These are phyloP conservation scores for Boletus vermiculosoides DNA, from an alignment of 768 basidiomycete genomes.

Conservation along the genomic window DNA sequence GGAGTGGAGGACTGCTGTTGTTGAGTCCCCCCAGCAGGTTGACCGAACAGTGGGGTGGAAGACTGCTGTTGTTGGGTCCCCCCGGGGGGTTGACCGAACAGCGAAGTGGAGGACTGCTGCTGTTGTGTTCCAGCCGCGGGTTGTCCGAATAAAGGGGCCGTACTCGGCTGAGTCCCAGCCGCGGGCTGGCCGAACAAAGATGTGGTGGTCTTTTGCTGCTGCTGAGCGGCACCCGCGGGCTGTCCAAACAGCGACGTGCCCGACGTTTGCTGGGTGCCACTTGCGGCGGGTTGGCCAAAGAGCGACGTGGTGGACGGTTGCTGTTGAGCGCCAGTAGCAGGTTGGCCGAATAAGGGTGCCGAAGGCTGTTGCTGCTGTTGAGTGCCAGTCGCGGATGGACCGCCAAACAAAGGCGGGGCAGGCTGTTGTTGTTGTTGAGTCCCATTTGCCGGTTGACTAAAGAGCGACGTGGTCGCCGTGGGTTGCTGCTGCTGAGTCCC, in stretches of 20 bases:
- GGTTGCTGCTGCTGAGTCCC: constrained; percentile 32
- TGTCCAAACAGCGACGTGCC: constrained; percentile 41
- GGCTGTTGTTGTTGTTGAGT: constrained; percentile 23
- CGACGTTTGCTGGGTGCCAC: constrained; percentile 30
- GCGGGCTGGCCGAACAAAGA: constrained; percentile 32
- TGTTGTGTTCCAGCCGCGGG: constrained; percentile 35
- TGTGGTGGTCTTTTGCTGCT: constrained; percentile 27
- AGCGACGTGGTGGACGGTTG: constrained; percentile 32
- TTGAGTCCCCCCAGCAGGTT: constrained; percentile 23
- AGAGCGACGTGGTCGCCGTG: constrained; percentile 26
- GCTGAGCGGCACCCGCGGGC: constrained; percentile 21
- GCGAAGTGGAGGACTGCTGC: constrained; percentile 29
- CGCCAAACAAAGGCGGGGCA: constrained; percentile 28
- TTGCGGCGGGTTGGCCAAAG: constrained; percentile 26
- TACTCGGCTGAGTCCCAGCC: constrained; percentile 16
- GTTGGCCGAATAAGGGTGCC: constrained; percentile 28
- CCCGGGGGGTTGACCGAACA: constrained; percentile 40
- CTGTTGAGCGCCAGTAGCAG: constrained; percentile 33
- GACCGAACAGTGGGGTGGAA: constrained; percentile 38
- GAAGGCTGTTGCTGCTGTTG: constrained; percentile 21
- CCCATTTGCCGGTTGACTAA: constrained; percentile 34
- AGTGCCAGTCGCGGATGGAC: constrained; percentile 4
- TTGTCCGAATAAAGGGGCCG: constrained; percentile 28
- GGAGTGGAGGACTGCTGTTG: too few species aligned
- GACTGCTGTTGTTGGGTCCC: constrained; percentile 22